Percentiles rank a stretch among this genome's conserved stretches.
phyloP scores from a whole-genome alignment of 2,329 filamentous ascomycete genomes.

The Ophiostoma ips region DNA sequence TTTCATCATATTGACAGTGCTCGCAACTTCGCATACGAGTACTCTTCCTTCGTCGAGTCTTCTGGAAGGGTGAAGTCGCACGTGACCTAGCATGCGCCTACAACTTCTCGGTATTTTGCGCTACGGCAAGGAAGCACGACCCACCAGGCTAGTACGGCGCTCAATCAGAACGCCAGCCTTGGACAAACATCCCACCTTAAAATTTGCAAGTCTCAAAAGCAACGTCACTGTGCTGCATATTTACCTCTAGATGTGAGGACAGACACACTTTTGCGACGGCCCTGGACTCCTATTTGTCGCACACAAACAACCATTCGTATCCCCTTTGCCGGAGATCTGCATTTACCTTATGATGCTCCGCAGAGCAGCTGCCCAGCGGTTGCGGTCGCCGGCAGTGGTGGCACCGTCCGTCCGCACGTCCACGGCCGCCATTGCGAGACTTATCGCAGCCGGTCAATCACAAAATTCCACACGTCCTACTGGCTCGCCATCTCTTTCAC shows the following conservation, averaged over 20 bases:
- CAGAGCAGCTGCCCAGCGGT: conserved; percentile 9
- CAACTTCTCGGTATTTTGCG: too few species aligned
- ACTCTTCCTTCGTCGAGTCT: too few species aligned
- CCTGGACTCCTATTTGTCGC: too few species aligned
- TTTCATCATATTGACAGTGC: too few species aligned
- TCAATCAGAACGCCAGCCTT: background rate
- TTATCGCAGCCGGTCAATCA: background rate
- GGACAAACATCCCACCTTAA: conserved; percentile 2
- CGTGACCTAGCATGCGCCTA: too few species aligned
- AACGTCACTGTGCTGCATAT: background rate
- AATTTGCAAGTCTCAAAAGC: background rate
- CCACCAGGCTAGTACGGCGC: background rate
- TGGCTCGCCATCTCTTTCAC: background rate
- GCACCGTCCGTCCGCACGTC: background rate
- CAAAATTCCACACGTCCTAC: background rate
- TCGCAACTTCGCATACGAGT: too few species aligned
- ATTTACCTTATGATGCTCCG: conserved; percentile 9
- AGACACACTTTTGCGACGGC: too few species aligned
- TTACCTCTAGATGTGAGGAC: too few species aligned
- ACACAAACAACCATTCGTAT: too few species aligned
- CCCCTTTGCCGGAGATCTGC: background rate
- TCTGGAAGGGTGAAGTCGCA: too few species aligned
- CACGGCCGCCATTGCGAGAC: background rate
- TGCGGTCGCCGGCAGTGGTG: conserved; percentile 7
- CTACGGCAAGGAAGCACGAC: background rate